Base-by-base conservation (phyloP, 345 rosid genomes). In the Euphorbia tirucalli region DNA sequence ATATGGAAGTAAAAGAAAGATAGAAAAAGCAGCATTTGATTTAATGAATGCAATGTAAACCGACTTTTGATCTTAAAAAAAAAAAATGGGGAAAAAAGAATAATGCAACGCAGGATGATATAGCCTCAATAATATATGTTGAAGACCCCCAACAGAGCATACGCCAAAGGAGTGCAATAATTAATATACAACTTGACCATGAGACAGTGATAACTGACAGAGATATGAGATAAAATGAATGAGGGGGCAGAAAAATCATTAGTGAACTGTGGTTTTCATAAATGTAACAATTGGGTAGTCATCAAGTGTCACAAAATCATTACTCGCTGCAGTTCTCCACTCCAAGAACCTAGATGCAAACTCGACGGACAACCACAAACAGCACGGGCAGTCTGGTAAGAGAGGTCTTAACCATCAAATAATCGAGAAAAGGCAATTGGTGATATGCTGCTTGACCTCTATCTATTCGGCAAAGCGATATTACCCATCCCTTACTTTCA, bases 31-130 rank as follows among this genome's bases (percentile, higher is more conserved):
- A 11, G 7, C 48, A 30, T 68, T 22, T 69, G 75, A 73, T 75
- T 70, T 25, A 75, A 79, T 75, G 80, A 85, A 82, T 80, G 84
- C 80, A 78, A 75, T 66, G 77, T 65, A 44, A 25, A 68, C 79
- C 71, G 79, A 77, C 79, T 75, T 62, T 3, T 48, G 41, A 27
- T 71, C 72, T 74, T 50, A 37, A 66, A 56, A 37, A 66, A 56
- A 28, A 22, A 28, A 64, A 46, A 7, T 46, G 0, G 14, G 11
- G 19, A 13, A 13, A 65, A 62, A 69, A 68, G 56, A 80, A 76
- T 44, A 31, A 83, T 83, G 85, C 77, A 74, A 70, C 66, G 78
- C 78, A 76, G 57, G 72, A 77, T 77, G 76, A 31, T 65, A 69
- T 71, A 65, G 81, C 73, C 65, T 73, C 79, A 74, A 71, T 65